Evolutionary conservation across 1,284 basidiomycete genomes (phyloP).

Genomic region (Puccinia horiana): DNA sequence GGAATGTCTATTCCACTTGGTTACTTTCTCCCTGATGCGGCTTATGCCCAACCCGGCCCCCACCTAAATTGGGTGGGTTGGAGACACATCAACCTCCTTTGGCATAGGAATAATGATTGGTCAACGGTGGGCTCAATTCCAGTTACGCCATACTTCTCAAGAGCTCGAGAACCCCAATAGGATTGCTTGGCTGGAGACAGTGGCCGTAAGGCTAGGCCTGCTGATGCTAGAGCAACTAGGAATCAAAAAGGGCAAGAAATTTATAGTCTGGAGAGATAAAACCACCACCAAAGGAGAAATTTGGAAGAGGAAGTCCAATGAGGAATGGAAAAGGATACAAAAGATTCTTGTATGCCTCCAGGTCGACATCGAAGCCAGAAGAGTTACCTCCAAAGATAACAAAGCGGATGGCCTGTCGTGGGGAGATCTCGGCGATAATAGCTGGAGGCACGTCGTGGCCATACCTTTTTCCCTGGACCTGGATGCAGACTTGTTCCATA

Average conservation of each 20-base stretch:
- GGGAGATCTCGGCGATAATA: neutral
- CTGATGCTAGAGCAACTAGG: neutral
- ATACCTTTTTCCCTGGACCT: too few species aligned
- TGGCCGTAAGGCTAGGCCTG: neutral
- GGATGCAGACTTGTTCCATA: too few species aligned
- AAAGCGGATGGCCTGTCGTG: neutral
- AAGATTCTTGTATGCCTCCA: neutral
- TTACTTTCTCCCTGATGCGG: too few species aligned
- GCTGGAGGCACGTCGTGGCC: too few species aligned
- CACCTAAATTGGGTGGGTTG: too few species aligned
- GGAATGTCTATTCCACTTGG: too few species aligned
- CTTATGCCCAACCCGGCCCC: neutral
- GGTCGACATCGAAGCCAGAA: neutral
- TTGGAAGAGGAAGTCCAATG: neutral
- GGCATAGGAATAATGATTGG: neutral
- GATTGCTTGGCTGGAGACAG: constrained; percentile 14
- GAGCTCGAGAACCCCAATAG: neutral
- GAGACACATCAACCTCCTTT: neutral
- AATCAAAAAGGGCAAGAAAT: neutral
- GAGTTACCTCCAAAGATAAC: neutral
- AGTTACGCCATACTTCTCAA: neutral
- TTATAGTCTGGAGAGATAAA: neutral
- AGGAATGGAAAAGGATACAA: constrained; percentile 15
- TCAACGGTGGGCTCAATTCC: neutral
- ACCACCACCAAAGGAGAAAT: neutral